phyloP scores from a whole-genome alignment of 2,329 filamentous ascomycete genomes.

The Diaporthe citri region DNA sequence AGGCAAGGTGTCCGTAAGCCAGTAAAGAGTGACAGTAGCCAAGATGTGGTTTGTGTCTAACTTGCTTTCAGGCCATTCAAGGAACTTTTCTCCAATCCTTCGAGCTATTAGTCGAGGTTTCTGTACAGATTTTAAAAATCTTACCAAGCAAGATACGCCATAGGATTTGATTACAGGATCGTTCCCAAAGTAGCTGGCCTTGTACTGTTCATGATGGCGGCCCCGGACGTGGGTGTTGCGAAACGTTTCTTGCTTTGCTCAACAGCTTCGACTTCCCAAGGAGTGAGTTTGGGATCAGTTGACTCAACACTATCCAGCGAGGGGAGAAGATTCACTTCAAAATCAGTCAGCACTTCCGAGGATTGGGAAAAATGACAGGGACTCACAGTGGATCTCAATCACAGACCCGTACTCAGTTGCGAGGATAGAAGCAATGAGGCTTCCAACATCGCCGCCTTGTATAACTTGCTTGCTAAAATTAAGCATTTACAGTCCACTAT shows the following conservation, averaged over 20 bases:
- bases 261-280: not conserved
- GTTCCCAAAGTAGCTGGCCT: conserved; percentile 68
- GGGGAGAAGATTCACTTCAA: not conserved
- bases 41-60: conserved; percentile 58
- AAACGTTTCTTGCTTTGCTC: not conserved
- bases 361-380: not conserved
- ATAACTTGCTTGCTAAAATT: conserved; percentile 65
- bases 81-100: conserved; percentile 66
- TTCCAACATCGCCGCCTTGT: conserved; percentile 70
- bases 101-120: not conserved
- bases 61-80: conserved; percentile 62
- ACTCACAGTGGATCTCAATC: conserved; percentile 55
- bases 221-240: not conserved
- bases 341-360: not conserved
- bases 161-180: conserved; percentile 63
- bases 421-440: conserved; percentile 56
- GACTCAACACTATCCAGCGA: not conserved
- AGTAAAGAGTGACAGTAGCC: conserved; percentile 64
- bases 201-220: conserved; percentile 58
- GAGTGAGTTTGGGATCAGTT: not conserved
- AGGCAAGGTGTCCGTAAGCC: conserved; percentile 64
- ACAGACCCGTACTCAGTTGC: conserved; percentile 57
- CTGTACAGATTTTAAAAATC: not conserved
- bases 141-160: conserved; percentile 67
- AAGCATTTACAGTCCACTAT: conserved; percentile 65